Evolutionary conservation across 2,329 filamentous ascomycete species (phyloP), one percentile per base, ranked within the genome.

Genomic region (Calonectria honghensis): DNA sequence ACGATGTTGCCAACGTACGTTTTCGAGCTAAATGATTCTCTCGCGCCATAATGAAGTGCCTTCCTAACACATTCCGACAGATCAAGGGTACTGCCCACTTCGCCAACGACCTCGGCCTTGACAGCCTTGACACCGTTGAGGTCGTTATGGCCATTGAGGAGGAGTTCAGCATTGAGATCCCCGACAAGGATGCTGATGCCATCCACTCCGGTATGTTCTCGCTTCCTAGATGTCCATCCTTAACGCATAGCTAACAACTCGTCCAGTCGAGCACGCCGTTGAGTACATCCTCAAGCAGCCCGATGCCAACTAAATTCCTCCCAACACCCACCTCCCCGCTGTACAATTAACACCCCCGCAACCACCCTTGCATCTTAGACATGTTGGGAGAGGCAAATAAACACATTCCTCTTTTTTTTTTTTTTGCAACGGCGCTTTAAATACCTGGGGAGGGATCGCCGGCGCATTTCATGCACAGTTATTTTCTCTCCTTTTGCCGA

Each of bases 111-210:
- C 94, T 99, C 78, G 97, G 96, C 79, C 90, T 99, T 83, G 97
- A 99, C 90, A 97, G 94, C 88, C 92, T 99, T 87, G 97, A 99
- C 87, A 98, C 97, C 78, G 97, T 99, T 78, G 97, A 99, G 91
- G 97, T 99, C 80, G 97, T 99, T 82, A 99, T 99, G 97, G 97
- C 97, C 80, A 98, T 99, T 88, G 97, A 99, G 92, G 97, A 99
- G 88, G 90, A 93, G 83, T 92, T 93, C 84, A 92, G 95, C 94
- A 97, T 98, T 86, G 96, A 98, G 91, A 98, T 98, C 83, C 96
- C 96, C 81, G 96, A 98, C 89, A 98, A 98, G 92, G 95, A 98
- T 85, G 96, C 96, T 80, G 96, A 98, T 87, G 90, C 91, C 79
- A 98, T 98, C 87, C 95, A 97, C 91, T 98, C 95, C 84, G 93